These are phyloP conservation scores for Cyberlindnera xylosilytica DNA, from an alignment of 805 yeast genomes.

Conservation along the genomic window DNA sequence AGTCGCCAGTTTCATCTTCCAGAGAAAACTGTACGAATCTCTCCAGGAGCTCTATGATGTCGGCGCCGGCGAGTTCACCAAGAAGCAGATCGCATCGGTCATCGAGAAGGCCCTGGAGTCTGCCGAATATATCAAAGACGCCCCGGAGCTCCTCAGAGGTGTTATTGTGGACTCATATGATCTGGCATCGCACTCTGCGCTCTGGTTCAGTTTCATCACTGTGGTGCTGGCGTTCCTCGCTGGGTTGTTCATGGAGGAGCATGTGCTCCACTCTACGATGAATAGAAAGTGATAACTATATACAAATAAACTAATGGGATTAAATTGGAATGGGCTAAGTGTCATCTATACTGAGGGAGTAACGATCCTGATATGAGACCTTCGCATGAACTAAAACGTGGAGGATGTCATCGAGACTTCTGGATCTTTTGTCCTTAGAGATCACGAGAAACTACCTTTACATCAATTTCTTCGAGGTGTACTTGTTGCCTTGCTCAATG, in stretches of 20 bases:
- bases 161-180: constrained; percentile 44
- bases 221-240: constrained; percentile 39
- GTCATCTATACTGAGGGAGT: too few relatives aligned
- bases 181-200: constrained; percentile 47
- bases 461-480: too few relatives aligned
- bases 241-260: constrained; percentile 51
- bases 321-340: too few relatives aligned
- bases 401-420: too few relatives aligned
- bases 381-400: too few relatives aligned
- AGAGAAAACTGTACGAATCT: constrained; percentile 37
- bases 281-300: constrained; percentile 33
- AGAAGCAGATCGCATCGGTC: constrained; percentile 25
- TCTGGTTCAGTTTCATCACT: constrained; percentile 41
- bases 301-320: too few relatives aligned
- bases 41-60: constrained; percentile 26
- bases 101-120: constrained; percentile 45
- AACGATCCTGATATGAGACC: too few relatives aligned
- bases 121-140: constrained; percentile 45
- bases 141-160: constrained; percentile 43
- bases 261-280: constrained; percentile 47
- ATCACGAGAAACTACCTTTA: too few relatives aligned
- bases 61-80: constrained; percentile 17
- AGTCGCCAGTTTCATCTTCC: constrained; percentile 64
- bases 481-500: too few relatives aligned
- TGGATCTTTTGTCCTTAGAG: too few relatives aligned